Evolutionary conservation across 192 early-diverging fungal genomes (phyloP).

Genomic region (Physocladia obscura): DNA sequence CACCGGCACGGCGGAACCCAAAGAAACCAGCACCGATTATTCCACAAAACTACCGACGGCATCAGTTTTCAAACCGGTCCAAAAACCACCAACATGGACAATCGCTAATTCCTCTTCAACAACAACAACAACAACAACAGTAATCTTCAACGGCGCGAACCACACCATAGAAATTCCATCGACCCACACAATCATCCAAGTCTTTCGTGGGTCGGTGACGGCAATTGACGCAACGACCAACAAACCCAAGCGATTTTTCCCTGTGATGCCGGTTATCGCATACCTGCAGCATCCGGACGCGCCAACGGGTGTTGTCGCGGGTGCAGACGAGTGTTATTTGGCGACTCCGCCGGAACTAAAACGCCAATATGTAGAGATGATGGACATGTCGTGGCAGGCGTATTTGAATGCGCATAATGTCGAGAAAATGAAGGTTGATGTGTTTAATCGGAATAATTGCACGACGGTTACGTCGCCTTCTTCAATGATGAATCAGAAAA

Average conservation of each 20-base stretch:
- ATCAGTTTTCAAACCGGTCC: neutral
- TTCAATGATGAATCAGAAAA: slow-evolving; percentile 3
- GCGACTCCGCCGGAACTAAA: neutral
- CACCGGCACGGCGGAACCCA: neutral
- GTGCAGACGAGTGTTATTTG: neutral
- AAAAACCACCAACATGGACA: neutral
- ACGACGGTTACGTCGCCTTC: neutral
- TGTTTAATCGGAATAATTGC: neutral
- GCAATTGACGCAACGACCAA: neutral
- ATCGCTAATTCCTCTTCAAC: neutral
- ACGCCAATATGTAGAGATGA: neutral
- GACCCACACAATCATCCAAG: neutral
- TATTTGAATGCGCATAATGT: neutral
- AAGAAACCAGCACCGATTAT: too few species aligned
- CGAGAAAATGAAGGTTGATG: slow-evolving; percentile 15
- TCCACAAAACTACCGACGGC: too few species aligned
- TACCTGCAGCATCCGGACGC: neutral
- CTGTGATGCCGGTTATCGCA: neutral
- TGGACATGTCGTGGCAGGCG: slow-evolving; percentile 2
- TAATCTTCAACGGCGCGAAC: slow-evolving; percentile 1
- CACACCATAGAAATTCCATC: neutral
- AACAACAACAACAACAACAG: neutral
- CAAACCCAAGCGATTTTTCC: slow-evolving; percentile 3
- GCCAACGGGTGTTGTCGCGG: neutral
- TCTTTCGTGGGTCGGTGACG: neutral